A percentile compares a stretch with the other conserved stretches of the same genome.
Conservation (phyloP, 768 basidiomycete species). For the Mrakia blollopis region DNA sequence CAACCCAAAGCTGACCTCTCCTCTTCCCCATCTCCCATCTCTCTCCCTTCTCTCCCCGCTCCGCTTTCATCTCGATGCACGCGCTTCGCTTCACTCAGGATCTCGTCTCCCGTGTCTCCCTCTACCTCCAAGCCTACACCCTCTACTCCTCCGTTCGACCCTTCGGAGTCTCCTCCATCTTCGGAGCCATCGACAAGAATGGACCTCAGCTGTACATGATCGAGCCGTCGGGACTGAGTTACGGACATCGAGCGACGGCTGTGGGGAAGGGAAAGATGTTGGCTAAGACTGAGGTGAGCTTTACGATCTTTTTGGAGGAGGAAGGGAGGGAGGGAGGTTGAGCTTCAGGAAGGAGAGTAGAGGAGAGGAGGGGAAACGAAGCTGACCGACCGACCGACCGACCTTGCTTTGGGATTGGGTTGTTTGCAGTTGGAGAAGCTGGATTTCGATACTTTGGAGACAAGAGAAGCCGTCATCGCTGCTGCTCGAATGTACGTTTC, state of each 20-base stretch:
- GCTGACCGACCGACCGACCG: too few relatives aligned
- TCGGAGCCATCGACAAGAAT: conserved; percentile 80
- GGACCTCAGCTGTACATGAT: conserved; percentile 83
- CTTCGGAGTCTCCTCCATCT: conserved; percentile 88
- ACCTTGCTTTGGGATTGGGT: too few relatives aligned
- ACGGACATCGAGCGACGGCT: conserved; percentile 92
- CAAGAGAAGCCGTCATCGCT: conserved; percentile 80
- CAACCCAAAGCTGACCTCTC: neutral
- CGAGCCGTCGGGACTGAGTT: conserved; percentile 90
- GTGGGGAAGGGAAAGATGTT: conserved; percentile 96
- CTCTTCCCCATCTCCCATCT: neutral
- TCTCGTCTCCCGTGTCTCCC: conserved; percentile 70
- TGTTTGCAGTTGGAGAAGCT: conserved; percentile 70
- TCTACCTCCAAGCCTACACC: conserved; percentile 93
- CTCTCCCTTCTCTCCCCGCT: too few relatives aligned
- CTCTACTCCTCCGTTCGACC: conserved; percentile 97
- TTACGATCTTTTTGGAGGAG: neutral
- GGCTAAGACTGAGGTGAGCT: conserved; percentile 75
- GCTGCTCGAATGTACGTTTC: conserved; percentile 85
- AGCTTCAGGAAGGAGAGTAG: neutral
- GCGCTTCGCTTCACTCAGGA: conserved; percentile 46
- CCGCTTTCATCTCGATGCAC: neutral
- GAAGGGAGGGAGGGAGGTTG: too few relatives aligned
- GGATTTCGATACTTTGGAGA: conserved; percentile 70
- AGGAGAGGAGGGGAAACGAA: neutral